Conservation (phyloP, 805 yeast species). For the Hagleromyces aurorensis region DNA sequence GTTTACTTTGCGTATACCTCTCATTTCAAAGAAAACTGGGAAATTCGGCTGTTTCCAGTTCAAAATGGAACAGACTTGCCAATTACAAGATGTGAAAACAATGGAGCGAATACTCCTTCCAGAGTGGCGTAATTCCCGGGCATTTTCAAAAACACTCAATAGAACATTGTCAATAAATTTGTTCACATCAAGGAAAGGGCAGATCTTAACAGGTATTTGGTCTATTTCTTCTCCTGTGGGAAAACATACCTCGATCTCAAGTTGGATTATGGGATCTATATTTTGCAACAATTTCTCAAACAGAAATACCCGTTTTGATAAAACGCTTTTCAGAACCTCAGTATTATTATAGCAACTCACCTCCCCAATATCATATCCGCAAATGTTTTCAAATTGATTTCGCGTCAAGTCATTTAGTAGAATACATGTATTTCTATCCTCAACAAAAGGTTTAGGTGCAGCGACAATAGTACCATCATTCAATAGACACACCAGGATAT, state of each 20-base stretch:
- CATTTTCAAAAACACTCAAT: conserved; percentile 68
- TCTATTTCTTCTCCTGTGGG: conserved; percentile 52
- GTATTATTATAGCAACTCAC: conserved; percentile 20
- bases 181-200: conserved; percentile 50
- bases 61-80: conserved; percentile 83
- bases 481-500: conserved; percentile 60
- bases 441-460: conserved; percentile 57
- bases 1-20: conserved; percentile 40
- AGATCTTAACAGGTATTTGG: conserved; percentile 34
- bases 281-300: conserved; percentile 49
- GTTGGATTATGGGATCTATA: conserved; percentile 52
- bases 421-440: conserved; percentile 41
- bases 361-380: conserved; percentile 22
- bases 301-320: conserved; percentile 43
- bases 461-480: conserved; percentile 83
- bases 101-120: conserved; percentile 47
- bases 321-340: conserved; percentile 20
- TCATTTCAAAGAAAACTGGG: conserved; percentile 83
- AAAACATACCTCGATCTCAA: conserved; percentile 67
- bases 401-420: conserved; percentile 50
- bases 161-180: conserved; percentile 68
- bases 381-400: conserved; percentile 28
- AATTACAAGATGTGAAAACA: conserved; percentile 78
- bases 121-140: conserved; percentile 39
- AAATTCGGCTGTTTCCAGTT: conserved; percentile 99